Evolutionary conservation across 2,329 filamentous ascomycete genomes (phyloP).

Genomic region (Sporothrix luriei): DNA sequence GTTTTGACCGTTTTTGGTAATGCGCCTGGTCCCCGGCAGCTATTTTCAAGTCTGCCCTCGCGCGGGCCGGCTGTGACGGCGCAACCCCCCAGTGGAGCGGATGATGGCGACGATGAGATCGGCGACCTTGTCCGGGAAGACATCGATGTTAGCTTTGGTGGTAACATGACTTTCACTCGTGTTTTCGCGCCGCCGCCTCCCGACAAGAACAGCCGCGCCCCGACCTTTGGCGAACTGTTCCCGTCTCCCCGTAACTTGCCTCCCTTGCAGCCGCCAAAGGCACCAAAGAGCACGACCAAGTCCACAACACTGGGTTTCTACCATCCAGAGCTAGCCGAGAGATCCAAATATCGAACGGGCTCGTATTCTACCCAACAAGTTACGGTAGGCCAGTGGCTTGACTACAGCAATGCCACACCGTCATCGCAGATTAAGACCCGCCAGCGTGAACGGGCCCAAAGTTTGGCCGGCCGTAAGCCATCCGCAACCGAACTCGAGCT

Average conservation of each 20-base stretch:
- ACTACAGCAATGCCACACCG: constrained; percentile 66
- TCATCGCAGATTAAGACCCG: constrained; percentile 60
- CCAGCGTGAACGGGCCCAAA: constrained; percentile 72
- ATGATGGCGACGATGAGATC: constrained; percentile 48
- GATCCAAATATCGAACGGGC: constrained; percentile 56
- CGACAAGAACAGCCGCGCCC: constrained; percentile 56
- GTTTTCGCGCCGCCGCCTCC: constrained; percentile 54
- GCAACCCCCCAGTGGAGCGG: constrained; percentile 34
- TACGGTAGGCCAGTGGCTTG: constrained; percentile 68
- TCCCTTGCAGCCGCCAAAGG: constrained; percentile 70
- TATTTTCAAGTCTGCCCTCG: constrained; percentile 83
- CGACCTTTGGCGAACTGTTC: constrained; percentile 74
- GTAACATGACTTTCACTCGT: constrained; percentile 65
- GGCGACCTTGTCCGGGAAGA: constrained; percentile 54
- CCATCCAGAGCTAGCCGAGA: constrained; percentile 50
- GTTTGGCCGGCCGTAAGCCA: constrained; percentile 62
- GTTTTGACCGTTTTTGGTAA: constrained; percentile 78
- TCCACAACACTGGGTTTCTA: constrained; percentile 49
- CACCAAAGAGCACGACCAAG: constrained; percentile 69
- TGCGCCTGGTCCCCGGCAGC: constrained; percentile 70
- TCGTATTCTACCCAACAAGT: constrained; percentile 69
- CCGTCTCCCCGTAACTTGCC: constrained; percentile 67
- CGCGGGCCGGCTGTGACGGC: constrained; percentile 41
- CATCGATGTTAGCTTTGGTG: constrained; percentile 31
- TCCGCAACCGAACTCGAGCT: constrained; percentile 59